A percentile compares a stretch with the other conserved stretches of the same genome.
Evolutionary conservation across 2,329 filamentous ascomycete genomes (phyloP).

Genomic region (Acarospora socialis): DNA sequence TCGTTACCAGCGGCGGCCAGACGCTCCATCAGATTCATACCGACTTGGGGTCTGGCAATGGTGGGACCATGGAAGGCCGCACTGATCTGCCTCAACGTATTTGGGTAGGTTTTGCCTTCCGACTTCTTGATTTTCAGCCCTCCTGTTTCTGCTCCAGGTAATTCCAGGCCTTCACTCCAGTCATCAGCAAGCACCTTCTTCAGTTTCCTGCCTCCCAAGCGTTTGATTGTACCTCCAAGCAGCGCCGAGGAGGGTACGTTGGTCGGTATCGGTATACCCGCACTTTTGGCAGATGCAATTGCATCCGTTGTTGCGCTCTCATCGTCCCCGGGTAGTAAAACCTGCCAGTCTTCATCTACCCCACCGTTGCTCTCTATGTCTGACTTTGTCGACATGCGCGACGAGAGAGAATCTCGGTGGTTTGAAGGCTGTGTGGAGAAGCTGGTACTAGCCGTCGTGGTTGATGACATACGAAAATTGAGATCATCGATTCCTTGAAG

Average conservation of each 20-base stretch:
- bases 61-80: conserved; percentile 23
- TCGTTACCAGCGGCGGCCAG: conserved; percentile 18
- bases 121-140: conserved; percentile 50
- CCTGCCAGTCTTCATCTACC: conserved; percentile 77
- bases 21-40: conserved; percentile 13
- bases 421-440: conserved; percentile 28
- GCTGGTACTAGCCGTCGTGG: conserved; percentile 25
- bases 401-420: conserved; percentile 63
- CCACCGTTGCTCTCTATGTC: conserved; percentile 58
- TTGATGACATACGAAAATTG: conserved; percentile 31
- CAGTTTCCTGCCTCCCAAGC: conserved; percentile 61
- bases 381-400: conserved; percentile 65
- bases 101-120: conserved; percentile 49
- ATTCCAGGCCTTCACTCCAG: conserved; percentile 65
- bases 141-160: conserved; percentile 44
- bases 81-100: conserved; percentile 53
- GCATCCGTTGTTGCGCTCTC: conserved; percentile 72
- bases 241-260: conserved; percentile 81
- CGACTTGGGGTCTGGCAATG: conserved; percentile 16
- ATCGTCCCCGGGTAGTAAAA: conserved; percentile 72
- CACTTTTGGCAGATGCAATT: conserved; percentile 72
- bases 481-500: conserved; percentile 32
- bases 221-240: conserved; percentile 83
- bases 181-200: conserved; percentile 63
- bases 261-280: conserved; percentile 78